These are phyloP conservation scores for Verticillium longisporum DNA, from an alignment of 2,329 filamentous ascomycete genomes.

Conservation along the genomic window DNA sequence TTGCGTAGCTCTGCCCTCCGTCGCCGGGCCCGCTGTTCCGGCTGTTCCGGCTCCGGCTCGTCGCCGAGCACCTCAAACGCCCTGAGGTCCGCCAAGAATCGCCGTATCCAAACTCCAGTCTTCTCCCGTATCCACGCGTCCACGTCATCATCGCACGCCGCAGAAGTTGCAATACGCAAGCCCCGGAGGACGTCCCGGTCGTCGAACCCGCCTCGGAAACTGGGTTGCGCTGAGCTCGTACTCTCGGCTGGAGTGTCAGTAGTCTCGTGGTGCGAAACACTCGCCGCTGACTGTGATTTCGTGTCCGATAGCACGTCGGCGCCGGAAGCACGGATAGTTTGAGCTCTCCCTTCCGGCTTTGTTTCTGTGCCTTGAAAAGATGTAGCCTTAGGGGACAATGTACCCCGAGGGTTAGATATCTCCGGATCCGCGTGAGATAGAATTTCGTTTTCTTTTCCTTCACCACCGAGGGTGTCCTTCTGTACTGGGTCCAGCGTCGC, in stretches of 20 bases:
- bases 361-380: not conserved
- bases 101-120: slow-evolving; percentile 46
- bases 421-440: not conserved
- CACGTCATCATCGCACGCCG: slow-evolving; percentile 47
- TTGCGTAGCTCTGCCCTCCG: slow-evolving; percentile 24
- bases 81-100: slow-evolving; percentile 47
- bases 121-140: slow-evolving; percentile 44
- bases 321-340: not conserved
- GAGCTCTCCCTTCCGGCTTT: not conserved
- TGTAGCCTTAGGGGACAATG: not conserved
- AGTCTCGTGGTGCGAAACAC: not conserved
- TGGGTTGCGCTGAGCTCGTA: not conserved
- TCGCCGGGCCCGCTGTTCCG: slow-evolving; percentile 15
- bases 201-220: slow-evolving; percentile 16
- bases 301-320: not conserved
- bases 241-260: not conserved
- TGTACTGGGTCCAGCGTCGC: not conserved
- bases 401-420: not conserved
- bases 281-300: not conserved
- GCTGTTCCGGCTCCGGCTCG: slow-evolving; percentile 2
- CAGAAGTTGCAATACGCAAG: slow-evolving; percentile 47
- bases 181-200: slow-evolving; percentile 48
- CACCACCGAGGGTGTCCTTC: not conserved
- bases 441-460: not conserved
- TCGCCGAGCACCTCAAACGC: slow-evolving; percentile 39